Evolutionary conservation across 371 early-diverging fungal genomes (phyloP).

Genomic region (Mortierella sp.): DNA sequence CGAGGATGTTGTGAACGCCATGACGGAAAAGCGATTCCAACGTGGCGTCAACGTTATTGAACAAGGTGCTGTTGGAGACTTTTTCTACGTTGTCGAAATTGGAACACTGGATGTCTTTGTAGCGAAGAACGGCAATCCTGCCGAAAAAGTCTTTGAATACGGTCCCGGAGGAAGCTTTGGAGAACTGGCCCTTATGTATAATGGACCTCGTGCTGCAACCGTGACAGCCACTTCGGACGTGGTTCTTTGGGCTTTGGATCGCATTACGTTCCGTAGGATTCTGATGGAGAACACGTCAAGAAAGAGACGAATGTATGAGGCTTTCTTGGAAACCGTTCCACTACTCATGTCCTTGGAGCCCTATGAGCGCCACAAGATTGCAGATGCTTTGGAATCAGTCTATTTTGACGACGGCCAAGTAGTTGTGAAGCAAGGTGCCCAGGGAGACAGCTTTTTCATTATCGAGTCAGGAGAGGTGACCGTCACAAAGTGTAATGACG

Average conservation of each 20-base stretch:
- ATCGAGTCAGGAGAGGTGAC: constrained; percentile 92
- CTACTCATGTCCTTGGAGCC: constrained; percentile 87
- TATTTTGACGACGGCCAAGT: constrained; percentile 84
- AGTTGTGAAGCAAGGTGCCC: constrained; percentile 91
- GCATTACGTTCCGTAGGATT: constrained; percentile 94
- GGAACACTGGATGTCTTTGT: constrained; percentile 96
- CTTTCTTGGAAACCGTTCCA: constrained; percentile 90
- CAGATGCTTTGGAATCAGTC: constrained; percentile 92
- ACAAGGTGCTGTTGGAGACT: constrained; percentile 98
- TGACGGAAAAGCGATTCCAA: constrained; percentile 90
- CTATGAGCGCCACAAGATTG: constrained; percentile 95
- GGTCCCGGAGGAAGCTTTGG: constrained; percentile 94
- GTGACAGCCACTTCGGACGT: constrained; percentile 88
- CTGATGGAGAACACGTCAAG: constrained; percentile 94
- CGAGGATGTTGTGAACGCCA: constrained; percentile 95
- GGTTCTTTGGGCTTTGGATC: constrained; percentile 96
- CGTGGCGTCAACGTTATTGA: constrained; percentile 87
- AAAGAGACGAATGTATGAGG: constrained; percentile 94
- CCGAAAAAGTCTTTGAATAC: constrained; percentile 83
- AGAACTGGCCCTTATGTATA: constrained; percentile 98
- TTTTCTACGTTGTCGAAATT: constrained; percentile 96
- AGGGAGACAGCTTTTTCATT: constrained; percentile 86
- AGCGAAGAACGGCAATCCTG: constrained; percentile 65
- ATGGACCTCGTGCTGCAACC: constrained; percentile 96
- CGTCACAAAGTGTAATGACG: constrained; percentile 81